These are phyloP conservation scores for Blepharisma undulans DNA, from an alignment of 169 alveolate species.

Conservation along the genomic window DNA sequence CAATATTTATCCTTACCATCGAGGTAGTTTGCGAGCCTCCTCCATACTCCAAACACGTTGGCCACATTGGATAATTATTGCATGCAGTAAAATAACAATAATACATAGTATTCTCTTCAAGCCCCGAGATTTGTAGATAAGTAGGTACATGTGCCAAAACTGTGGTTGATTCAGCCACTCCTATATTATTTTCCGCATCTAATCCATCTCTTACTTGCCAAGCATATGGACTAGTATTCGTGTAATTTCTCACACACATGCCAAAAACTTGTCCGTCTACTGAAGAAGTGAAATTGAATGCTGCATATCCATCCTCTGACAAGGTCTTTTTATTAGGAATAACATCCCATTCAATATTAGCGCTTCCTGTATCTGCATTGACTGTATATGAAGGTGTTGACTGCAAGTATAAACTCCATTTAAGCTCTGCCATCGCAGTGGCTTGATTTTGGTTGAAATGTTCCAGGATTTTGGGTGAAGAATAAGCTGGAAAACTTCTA, in stretches of 20 bases:
- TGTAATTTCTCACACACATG: background rate
- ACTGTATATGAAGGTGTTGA: background rate
- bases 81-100: background rate
- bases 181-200: background rate
- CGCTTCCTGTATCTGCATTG: background rate
- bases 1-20: background rate
- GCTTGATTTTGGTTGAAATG: background rate
- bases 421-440: background rate
- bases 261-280: background rate
- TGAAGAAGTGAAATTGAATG: background rate
- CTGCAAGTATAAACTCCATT: no score
- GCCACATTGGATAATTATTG: slow-evolving; percentile 15
- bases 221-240: background rate
- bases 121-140: background rate
- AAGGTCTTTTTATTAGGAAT: no score
- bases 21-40: background rate
- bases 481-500: background rate
- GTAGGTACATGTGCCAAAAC: background rate
- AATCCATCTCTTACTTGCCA: background rate
- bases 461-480: background rate
- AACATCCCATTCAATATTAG: background rate
- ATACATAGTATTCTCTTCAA: background rate
- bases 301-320: no score
- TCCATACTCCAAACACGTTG: background rate
- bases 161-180: background rate